Evolutionary conservation across 2,329 filamentous ascomycete species (phyloP), one percentile per base, ranked within the genome.

Genomic region (Ophiostoma quercus): DNA sequence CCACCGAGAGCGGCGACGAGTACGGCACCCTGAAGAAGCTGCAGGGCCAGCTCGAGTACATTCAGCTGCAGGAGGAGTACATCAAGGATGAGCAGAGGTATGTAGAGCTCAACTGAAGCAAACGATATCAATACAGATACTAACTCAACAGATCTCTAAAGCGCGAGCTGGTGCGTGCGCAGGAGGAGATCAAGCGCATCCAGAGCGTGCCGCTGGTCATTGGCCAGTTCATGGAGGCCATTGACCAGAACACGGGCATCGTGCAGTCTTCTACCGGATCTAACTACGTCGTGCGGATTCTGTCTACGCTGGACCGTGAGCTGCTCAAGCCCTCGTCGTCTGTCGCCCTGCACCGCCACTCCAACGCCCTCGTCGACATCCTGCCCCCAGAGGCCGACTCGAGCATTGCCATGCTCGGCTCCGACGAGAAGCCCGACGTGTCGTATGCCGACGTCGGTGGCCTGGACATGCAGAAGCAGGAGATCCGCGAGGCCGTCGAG

Each of bases 51-150:
- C 84, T 98, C 76, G 95, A 99, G 89, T 98, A 96, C 80, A 97
- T 98, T 79, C 92, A 97, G 81, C 86, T 99, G 76, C 95, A 99
- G 83, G 95, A 99, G 82, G 95, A 99, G 80, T 99, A 99, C 82
- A 99, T 99, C 88, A 99, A 99, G 84, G 95, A 99, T 88, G 95
- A 99, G 85, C 95, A 99, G 83, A 90, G 92, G 90, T 91, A 81
- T 69, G 78, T 67, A 41, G 12, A 41, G 12, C 1, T 3, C 14
- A 41, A 3, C 39, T 16, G 6, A 32, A 60, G n/a, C 47, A 54
- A 19, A 22, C 47, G 51, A 0, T 16, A 57, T 47, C 34, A 34
- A 34, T 5, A 7, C 7, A 9, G 25, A 25, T 51, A 8, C 70
- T 72, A 66, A 71, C 71, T 22, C 3, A 5, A 62, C 75, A 93